phyloP scores from a whole-genome alignment of 2,329 filamentous ascomycete species.

The Trichoderma endophyticum region DNA sequence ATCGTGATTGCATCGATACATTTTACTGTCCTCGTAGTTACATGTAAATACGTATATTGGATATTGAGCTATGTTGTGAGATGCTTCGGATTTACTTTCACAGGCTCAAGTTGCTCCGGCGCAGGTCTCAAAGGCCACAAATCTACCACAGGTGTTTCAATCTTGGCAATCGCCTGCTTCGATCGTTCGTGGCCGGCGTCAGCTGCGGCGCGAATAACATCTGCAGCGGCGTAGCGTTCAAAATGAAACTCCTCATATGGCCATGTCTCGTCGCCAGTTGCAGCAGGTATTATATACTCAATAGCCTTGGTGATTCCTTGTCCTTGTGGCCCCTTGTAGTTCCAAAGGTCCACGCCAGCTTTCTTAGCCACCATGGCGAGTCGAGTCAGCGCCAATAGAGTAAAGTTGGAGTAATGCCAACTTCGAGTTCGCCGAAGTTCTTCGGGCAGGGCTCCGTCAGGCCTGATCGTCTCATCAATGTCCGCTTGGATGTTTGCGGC shows the following conservation, averaged over 20 bases:
- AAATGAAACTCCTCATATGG: background rate
- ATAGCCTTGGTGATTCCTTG: constrained; percentile 10
- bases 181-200: constrained; percentile 1
- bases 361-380: constrained; percentile 14
- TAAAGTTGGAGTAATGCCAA: constrained; percentile 17
- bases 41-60: background rate
- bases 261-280: background rate
- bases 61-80: background rate
- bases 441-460: constrained; percentile 6
- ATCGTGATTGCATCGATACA: background rate
- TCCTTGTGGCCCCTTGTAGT: background rate
- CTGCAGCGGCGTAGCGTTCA: constrained; percentile 7
- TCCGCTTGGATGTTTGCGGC: background rate
- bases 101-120: constrained; percentile 8
- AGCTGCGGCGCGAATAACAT: constrained; percentile 12
- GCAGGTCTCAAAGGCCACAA: constrained; percentile 11
- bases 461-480: background rate
- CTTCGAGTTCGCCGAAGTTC: constrained; percentile 16
- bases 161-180: background rate
- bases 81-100: background rate
- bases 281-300: constrained; percentile 12
- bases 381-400: constrained; percentile 2
- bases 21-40: background rate
- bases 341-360: constrained; percentile 9
- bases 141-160: background rate